Conservation (phyloP, 2,329 filamentous ascomycete genomes). For the Fusarium chaquense region DNA sequence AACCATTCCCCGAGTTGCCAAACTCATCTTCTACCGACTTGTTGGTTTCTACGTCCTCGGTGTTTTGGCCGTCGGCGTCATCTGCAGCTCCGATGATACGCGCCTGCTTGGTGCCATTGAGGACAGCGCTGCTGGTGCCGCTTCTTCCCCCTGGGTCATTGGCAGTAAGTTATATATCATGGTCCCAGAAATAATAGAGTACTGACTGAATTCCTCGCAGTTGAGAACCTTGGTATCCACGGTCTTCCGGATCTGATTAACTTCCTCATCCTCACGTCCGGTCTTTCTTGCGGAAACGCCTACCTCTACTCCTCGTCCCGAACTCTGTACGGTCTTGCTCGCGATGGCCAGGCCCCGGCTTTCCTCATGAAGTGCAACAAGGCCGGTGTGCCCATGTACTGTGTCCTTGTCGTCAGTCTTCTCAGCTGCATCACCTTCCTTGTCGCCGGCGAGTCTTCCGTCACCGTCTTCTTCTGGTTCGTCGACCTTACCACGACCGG, state of each 20-base stretch:
- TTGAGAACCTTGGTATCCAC: constrained; percentile 63
- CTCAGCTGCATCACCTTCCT: constrained; percentile 65
- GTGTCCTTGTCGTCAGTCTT: constrained; percentile 61
- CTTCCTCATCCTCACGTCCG: constrained; percentile 70
- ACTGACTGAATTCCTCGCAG: constrained; percentile 17
- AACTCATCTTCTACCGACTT: constrained; percentile 79
- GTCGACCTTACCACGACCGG: constrained; percentile 67
- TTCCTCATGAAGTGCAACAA: constrained; percentile 69
- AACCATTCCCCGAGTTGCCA: constrained; percentile 76
- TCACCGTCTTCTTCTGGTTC: constrained; percentile 65
- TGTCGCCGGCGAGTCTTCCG: constrained; percentile 59
- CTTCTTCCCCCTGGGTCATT: constrained; percentile 71
- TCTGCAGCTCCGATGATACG: constrained; percentile 63
- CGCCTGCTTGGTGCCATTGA: constrained; percentile 57
- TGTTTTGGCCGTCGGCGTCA: constrained; percentile 67
- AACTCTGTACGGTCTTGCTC: constrained; percentile 62
- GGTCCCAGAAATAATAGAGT: accelerated
- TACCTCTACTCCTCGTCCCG: constrained; percentile 62
- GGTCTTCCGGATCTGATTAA: constrained; percentile 68
- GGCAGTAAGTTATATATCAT: constrained; percentile 44
- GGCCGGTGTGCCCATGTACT: constrained; percentile 69
- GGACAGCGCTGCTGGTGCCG: constrained; percentile 66
- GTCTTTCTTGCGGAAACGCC: constrained; percentile 59
- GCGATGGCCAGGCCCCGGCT: constrained; percentile 59
- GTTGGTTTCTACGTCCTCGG: constrained; percentile 77